A percentile compares a stretch with the other conserved stretches of the same genome.
Conservation (phyloP, 2,329 filamentous ascomycete species). For the Sclerotinia nivalis region DNA sequence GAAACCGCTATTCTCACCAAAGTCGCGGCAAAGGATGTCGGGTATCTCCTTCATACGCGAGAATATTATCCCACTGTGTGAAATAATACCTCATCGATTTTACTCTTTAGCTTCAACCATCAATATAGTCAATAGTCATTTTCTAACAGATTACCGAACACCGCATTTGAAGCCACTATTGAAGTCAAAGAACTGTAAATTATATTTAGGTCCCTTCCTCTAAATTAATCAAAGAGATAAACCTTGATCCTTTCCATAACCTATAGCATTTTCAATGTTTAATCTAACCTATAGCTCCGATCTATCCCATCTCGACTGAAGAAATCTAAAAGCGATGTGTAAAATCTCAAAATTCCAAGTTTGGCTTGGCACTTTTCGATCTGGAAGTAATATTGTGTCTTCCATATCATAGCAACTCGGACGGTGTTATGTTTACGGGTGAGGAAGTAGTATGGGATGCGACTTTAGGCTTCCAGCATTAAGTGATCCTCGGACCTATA, state of each 20-base stretch:
- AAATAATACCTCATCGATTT: neutral
- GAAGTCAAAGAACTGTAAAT: neutral
- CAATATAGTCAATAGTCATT: neutral
- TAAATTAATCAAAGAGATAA: neutral
- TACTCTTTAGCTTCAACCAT: neutral
- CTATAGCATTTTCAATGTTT: neutral
- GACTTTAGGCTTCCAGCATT: too few species aligned
- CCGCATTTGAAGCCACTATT: neutral
- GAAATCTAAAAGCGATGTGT: neutral
- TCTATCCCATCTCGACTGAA: neutral
- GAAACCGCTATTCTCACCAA: slow-evolving; percentile 49
- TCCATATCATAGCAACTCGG: too few species aligned
- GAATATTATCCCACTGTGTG: neutral
- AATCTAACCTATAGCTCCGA: neutral
- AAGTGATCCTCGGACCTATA: too few species aligned
- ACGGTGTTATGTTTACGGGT: too few species aligned
- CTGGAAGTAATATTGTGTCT: too few species aligned
- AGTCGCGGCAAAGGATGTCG: slow-evolving; percentile 38
- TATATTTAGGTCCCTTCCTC: too few species aligned
- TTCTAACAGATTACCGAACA: neutral
- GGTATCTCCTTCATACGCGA: too few species aligned
- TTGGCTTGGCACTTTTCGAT: too few species aligned
- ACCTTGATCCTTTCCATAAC: neutral
- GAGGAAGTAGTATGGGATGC: too few species aligned
- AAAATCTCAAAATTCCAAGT: too few species aligned